Percentiles rank a stretch among this genome's conserved stretches.
Evolutionary conservation across 768 basidiomycete species (phyloP).

Genomic region (Amanita subjunquillea): DNA sequence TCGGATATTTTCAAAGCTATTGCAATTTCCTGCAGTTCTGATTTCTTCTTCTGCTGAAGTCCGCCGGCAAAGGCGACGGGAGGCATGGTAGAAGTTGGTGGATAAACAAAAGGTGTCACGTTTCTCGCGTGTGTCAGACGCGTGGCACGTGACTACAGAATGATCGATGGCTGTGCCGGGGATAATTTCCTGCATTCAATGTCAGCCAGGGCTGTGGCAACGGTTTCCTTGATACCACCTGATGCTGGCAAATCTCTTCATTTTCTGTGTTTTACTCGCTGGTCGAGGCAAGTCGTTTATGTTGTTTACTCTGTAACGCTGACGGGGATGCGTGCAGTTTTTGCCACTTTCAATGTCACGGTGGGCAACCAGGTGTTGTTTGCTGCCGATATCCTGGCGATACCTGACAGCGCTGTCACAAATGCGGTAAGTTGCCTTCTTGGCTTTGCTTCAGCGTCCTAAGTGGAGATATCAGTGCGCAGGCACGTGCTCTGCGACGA

Average conservation of each 20-base stretch:
- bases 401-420: constrained; percentile 22
- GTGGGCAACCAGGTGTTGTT: constrained; percentile 27
- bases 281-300: constrained; percentile 40
- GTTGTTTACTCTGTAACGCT: not conserved
- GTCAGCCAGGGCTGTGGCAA: not conserved
- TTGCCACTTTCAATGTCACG: constrained; percentile 37
- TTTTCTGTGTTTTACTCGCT: constrained; percentile 35
- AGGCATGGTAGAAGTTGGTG: constrained; percentile 26
- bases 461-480: constrained; percentile 22
- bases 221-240: constrained; percentile 5
- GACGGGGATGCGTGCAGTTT: constrained; percentile 14
- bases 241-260: constrained; percentile 20
- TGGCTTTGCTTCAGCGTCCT: not conserved
- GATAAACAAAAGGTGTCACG: constrained; percentile 20
- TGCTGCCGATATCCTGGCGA: constrained; percentile 33
- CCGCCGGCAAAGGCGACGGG: constrained; percentile 37
- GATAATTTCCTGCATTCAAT: too few relatives aligned
- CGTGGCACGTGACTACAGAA: constrained; percentile 21
- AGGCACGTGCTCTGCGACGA: constrained; percentile 18
- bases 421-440: constrained; percentile 17
- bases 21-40: constrained; percentile 55
- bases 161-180: not conserved
- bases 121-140: constrained; percentile 14
- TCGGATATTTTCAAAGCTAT: constrained; percentile 39
- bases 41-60: constrained; percentile 58